A percentile compares a stretch with the other conserved stretches of the same genome.
phyloP scores from a whole-genome alignment of 2,329 filamentous ascomycete genomes.

The Canariomyces notabilis region DNA sequence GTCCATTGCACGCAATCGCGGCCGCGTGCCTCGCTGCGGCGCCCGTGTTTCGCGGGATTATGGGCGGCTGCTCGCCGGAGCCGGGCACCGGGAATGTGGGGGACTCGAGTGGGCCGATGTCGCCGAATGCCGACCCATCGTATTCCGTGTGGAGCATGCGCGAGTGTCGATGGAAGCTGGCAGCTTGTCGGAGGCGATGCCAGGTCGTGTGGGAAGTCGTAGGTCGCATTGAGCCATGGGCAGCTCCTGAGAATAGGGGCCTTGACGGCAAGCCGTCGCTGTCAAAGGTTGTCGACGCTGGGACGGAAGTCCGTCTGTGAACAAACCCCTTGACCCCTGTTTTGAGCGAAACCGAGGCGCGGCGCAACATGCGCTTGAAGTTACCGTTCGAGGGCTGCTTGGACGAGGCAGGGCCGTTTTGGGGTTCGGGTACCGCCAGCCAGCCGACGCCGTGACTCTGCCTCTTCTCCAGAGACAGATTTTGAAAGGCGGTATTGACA shows the following conservation, averaged over 20 bases:
- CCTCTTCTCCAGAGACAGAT: conserved; percentile 28
- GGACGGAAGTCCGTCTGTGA: conserved; percentile 42
- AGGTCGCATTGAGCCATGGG: conserved; percentile 30
- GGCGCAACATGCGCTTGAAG: conserved; percentile 49
- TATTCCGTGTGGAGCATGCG: conserved; percentile 42
- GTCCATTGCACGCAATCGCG: conserved; percentile 55
- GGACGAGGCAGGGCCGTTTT: conserved; percentile 5
- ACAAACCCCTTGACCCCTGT: conserved; percentile 42
- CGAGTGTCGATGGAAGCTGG: conserved; percentile 45
- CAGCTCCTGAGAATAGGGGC: conserved; percentile 21
- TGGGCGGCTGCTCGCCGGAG: conserved; percentile 49
- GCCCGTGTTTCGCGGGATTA: conserved; percentile 56
- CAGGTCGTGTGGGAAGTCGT: conserved; percentile 47
- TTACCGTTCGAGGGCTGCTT: conserved; percentile 29
- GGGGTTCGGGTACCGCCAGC: conserved; percentile 1
- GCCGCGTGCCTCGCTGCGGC: conserved; percentile 56
- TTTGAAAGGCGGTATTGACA: conserved; percentile 21
- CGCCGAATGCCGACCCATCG: conserved; percentile 22
- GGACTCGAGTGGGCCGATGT: conserved; percentile 35
- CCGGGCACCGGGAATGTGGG: conserved; percentile 43
- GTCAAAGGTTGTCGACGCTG: conserved; percentile 24
- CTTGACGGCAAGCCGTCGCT: conserved; percentile 31
- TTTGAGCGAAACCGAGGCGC: conserved; percentile 51
- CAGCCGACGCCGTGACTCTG: conserved; percentile 20
- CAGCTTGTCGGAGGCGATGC: conserved; percentile 47